Conservation (phyloP, 306 rosid genomes). For the Dryas drummondii region DNA sequence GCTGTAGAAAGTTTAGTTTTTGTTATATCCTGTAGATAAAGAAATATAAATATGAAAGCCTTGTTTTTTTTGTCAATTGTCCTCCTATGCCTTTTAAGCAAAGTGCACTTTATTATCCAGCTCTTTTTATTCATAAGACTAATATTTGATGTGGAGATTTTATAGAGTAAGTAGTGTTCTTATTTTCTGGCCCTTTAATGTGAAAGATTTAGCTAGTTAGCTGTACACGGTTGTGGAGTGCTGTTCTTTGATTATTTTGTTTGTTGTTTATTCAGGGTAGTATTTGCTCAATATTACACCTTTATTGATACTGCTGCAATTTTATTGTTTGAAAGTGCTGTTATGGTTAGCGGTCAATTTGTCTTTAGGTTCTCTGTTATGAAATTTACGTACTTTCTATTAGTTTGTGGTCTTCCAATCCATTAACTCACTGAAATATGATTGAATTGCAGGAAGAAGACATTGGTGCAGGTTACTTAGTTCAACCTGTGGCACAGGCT, state of each 20-base stretch:
- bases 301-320: not conserved
- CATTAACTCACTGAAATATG: not conserved
- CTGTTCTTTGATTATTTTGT: not conserved
- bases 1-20: not conserved
- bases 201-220: not conserved
- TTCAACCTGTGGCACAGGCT: conserved; percentile 73
- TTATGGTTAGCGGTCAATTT: too few species aligned
- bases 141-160: not conserved
- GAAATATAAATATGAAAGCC: not conserved
- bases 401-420: not conserved
- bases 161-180: not conserved
- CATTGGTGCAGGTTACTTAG: conserved; percentile 71
- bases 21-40: not conserved
- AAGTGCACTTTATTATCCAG: not conserved
- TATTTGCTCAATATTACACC: not conserved
- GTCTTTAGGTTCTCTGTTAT: not conserved
- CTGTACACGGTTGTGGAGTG: not conserved
- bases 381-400: too few species aligned
- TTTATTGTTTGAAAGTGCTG: not conserved
- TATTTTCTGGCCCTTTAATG: not conserved
- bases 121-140: not conserved
- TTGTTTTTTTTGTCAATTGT: not conserved
- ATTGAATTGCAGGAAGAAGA: conserved; percentile 70
- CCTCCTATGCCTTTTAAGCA: not conserved
- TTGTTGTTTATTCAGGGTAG: not conserved